Evolutionary conservation across 768 basidiomycete genomes (phyloP).

Genomic region (Jaapia argillacea): DNA sequence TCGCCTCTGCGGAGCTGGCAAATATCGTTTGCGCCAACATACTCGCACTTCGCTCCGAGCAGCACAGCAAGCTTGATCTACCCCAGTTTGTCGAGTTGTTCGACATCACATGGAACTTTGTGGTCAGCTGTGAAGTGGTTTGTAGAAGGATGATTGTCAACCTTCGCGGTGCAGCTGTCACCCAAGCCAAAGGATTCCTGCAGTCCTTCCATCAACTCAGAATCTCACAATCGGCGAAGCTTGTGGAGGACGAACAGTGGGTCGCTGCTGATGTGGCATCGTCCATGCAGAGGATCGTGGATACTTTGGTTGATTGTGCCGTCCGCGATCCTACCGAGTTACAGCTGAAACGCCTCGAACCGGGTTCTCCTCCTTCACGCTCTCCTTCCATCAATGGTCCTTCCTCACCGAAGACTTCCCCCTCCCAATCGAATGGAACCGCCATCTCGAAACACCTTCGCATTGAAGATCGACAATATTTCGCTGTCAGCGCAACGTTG

Average conservation of each 20-base stretch:
- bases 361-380: slow-evolving; percentile 1
- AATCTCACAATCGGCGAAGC: slow-evolving; percentile 71
- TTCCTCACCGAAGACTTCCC: slow-evolving; percentile 1
- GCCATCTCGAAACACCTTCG: slow-evolving; percentile 44
- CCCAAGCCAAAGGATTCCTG: slow-evolving; percentile 85
- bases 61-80: slow-evolving; percentile 65
- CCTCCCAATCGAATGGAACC: slow-evolving; percentile 12
- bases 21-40: slow-evolving; percentile 77
- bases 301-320: slow-evolving; percentile 72
- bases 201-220: slow-evolving; percentile 77
- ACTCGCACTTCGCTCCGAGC: slow-evolving; percentile 66
- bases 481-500: slow-evolving; percentile 77
- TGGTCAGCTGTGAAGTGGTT: slow-evolving; percentile 78
- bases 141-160: slow-evolving; percentile 90
- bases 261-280: slow-evolving; percentile 64
- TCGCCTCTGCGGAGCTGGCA: slow-evolving; percentile 75
- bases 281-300: slow-evolving; percentile 57
- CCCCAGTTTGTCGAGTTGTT: slow-evolving; percentile 74
- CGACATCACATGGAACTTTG: slow-evolving; percentile 83
- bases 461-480: slow-evolving; percentile 82
- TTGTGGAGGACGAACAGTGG: slow-evolving; percentile 97
- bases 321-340: slow-evolving; percentile 74
- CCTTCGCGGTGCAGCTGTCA: slow-evolving; percentile 74
- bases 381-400: neutral
- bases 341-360: slow-evolving; percentile 20